phyloP scores from a whole-genome alignment of 352 stramenopile species.

The Globisporangium carolinianum region DNA sequence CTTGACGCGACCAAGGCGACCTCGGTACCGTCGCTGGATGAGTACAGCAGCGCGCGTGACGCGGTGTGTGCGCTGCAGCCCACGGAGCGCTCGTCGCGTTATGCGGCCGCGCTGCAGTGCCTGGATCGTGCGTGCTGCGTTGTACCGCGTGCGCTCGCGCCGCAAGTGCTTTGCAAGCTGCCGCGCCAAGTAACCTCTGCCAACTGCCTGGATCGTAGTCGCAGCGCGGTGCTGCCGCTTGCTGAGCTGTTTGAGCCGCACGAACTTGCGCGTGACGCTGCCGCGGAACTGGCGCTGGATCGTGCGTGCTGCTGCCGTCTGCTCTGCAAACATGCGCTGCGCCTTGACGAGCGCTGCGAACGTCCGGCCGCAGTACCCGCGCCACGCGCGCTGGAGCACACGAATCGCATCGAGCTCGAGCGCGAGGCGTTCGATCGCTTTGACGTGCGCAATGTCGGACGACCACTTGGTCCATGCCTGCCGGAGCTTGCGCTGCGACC shows the following conservation, averaged over 20 bases:
- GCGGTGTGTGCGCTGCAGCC: constrained; percentile 12
- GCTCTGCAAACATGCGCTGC: constrained; percentile 28
- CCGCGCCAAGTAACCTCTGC: constrained; percentile 31
- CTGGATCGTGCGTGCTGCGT: constrained; percentile 49
- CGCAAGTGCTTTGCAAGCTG: constrained; percentile 15
- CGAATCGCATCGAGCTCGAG: constrained; percentile 42
- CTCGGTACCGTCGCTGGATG: constrained; percentile 68
- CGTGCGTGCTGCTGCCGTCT: constrained; percentile 34
- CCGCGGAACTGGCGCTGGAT: constrained; percentile 62
- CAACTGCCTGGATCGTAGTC: constrained; percentile 44
- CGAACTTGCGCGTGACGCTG: constrained; percentile 51
- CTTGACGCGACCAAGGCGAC: constrained; percentile 49
- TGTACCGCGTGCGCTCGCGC: constrained; percentile 19
- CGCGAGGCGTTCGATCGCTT: constrained; percentile 40
- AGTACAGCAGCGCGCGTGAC: constrained; percentile 40
- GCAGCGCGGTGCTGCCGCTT: constrained; percentile 32
- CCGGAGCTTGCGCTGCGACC: constrained; percentile 55
- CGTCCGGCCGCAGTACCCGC: constrained; percentile 35
- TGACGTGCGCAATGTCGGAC: constrained; percentile 38
- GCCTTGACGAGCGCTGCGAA: constrained; percentile 40
- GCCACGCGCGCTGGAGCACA: constrained; percentile 55
- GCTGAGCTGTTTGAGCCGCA: constrained; percentile 44
- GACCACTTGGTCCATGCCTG: constrained; percentile 71
- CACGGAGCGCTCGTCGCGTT: constrained; percentile 24
- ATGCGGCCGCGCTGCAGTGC: constrained; percentile 51